Conservation (phyloP, 73 alveolate species). For the Tetrahymena thermophila region DNA sequence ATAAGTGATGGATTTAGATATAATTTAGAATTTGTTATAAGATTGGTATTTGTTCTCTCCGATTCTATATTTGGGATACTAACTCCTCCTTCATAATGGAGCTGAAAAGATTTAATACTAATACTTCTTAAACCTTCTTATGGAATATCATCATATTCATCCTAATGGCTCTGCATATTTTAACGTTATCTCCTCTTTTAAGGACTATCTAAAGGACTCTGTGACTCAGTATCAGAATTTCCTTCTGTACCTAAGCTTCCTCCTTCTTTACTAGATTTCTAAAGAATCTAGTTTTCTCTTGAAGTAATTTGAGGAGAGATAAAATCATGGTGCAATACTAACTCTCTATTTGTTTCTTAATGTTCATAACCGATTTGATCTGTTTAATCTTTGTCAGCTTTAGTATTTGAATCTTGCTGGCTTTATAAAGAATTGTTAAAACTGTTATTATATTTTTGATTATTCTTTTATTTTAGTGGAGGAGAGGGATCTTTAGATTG, state of each 20-base stretch:
- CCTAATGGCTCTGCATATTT: background rate
- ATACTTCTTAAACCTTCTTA: background rate
- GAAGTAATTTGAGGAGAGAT: background rate
- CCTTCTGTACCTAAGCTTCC: background rate
- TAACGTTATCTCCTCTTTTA: background rate
- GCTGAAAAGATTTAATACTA: background rate
- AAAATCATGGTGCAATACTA: background rate
- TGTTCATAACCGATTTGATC: background rate
- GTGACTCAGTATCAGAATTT: background rate
- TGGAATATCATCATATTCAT: background rate
- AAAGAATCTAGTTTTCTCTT: background rate
- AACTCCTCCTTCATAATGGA: background rate
- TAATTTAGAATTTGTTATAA: background rate
- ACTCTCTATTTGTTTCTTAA: background rate
- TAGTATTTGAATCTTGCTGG: background rate
- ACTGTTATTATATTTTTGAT: background rate
- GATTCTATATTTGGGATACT: background rate
- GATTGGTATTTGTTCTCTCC: background rate
- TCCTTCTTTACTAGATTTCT: background rate
- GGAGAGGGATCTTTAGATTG: background rate
- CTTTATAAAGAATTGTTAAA: background rate
- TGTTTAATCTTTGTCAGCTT: background rate
- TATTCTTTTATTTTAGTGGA: background rate
- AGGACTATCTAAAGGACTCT: background rate
- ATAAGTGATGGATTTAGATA: background rate